Percentiles rank a stretch among this genome's conserved stretches.
Conservation (phyloP, 768 basidiomycete species). For the Lactarius deliciosus region DNA sequence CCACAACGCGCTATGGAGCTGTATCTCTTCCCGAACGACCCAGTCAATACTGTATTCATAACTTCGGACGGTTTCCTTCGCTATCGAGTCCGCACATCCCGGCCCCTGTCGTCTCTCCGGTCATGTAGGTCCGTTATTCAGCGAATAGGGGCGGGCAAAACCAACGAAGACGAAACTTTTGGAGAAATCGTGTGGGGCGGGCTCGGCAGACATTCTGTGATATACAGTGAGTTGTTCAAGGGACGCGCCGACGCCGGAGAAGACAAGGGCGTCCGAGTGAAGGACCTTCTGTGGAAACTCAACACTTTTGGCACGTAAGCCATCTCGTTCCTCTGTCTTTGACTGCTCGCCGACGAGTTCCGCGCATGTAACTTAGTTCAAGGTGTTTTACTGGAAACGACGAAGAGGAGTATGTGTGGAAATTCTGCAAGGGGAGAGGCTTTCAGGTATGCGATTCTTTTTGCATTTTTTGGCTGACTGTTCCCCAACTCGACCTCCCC, state of each 20-base stretch:
- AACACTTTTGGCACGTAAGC: constrained; percentile 27
- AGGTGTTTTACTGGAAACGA: constrained; percentile 30
- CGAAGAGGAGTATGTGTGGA: constrained; percentile 30
- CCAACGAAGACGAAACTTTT: constrained; percentile 43
- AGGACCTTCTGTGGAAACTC: constrained; percentile 28
- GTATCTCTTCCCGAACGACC: constrained; percentile 52
- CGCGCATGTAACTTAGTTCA: constrained; percentile 18
- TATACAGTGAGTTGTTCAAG: constrained; percentile 28
- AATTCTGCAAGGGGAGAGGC: constrained; percentile 25
- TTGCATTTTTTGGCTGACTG: constrained; percentile 4
- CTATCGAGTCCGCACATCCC: constrained; percentile 46
- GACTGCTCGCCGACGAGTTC: not conserved
- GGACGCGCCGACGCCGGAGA: constrained; percentile 4
- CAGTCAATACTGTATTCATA: constrained; percentile 48
- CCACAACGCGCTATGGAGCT: constrained; percentile 44
- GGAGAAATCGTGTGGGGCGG: constrained; percentile 52
- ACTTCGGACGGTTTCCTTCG: constrained; percentile 52
- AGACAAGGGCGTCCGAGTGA: constrained; percentile 25
- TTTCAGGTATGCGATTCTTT: constrained; percentile 22
- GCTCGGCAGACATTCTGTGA: constrained; percentile 37
- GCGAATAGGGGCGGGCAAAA: constrained; percentile 38
- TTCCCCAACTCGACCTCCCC: not conserved
- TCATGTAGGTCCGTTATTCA: constrained; percentile 42
- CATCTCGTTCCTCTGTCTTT: not conserved
- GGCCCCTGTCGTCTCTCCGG: constrained; percentile 36